Conservation (phyloP, 805 yeast genomes). For the Yarrowia hollandica region DNA sequence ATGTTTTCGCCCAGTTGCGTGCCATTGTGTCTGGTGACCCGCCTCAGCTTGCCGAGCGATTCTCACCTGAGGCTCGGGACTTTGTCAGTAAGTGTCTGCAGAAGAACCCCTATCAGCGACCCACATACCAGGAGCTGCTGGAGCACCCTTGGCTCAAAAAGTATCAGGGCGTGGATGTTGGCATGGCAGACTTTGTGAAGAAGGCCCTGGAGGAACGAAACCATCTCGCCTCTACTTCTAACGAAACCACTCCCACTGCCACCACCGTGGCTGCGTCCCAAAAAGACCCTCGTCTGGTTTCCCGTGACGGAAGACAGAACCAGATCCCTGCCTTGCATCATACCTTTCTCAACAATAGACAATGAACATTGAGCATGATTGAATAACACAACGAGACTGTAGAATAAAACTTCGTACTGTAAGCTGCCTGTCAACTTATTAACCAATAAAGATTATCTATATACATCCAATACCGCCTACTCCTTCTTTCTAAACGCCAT, state of each 20-base stretch:
- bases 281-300: not conserved
- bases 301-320: conserved; percentile 18
- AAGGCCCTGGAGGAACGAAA: conserved; percentile 26
- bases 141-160: conserved; percentile 80
- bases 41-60: conserved; percentile 69
- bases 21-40: conserved; percentile 97
- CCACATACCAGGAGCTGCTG: conserved; percentile 72
- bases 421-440: too few relatives aligned
- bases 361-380: conserved; percentile 23
- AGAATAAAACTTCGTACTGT: too few relatives aligned
- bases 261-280: not conserved
- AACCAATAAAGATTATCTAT: too few relatives aligned
- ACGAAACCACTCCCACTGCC: not conserved
- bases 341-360: conserved; percentile 15
- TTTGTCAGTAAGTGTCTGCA: conserved; percentile 71
- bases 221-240: not conserved
- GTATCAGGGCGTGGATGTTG: conserved; percentile 48
- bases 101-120: conserved; percentile 78
- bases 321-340: conserved; percentile 21
- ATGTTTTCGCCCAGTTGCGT: conserved; percentile 86
- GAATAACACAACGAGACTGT: not conserved
- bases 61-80: conserved; percentile 72
- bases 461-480: conserved; percentile 2
- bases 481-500: conserved; percentile 69
- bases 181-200: conserved; percentile 44